Base-by-base conservation (phyloP, 768 basidiomycete genomes). In the Roridomyces roridus region DNA sequence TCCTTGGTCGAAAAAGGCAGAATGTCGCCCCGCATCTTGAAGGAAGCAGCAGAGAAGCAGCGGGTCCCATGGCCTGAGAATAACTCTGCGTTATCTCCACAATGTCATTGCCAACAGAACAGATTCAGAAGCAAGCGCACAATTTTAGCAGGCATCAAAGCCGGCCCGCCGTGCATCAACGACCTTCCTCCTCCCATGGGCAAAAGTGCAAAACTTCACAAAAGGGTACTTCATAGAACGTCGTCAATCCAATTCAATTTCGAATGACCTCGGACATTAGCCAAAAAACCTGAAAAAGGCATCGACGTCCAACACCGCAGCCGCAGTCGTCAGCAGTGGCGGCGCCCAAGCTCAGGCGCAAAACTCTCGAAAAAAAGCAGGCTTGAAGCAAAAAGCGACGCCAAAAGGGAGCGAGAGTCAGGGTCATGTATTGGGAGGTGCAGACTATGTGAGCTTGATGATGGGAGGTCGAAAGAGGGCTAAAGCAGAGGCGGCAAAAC, bases 371-470 rank as follows among this genome's bases (percentile, higher is more conserved):
- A 86, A 85, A 69, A 78, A 77, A 46, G 78, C 80, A 1, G 76
- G 67, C 5, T 63, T 84, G 47, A 85, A 84, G 63, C 74, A 71
- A 46, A 85, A 84, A 63, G 74, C 70, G 26, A 82, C 81, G 60
- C 65, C 71, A 14, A 62, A 66, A 39, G 59, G 56, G 47, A 64
- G 40, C 4, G 47, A 65, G 14, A 55, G 64, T 51, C 43, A 60
- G 14, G 77, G 72, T 0, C 80, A 68, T 48, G 80, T 92, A 3
- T 75, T 92, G 34, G 89, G 88, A 18, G 89, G 82, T 18, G 90
- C 87, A 26, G 91, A 93, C 70, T 93, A 92, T 66, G 85, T 93
- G 42, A 77, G 82, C 11, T 68, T 92, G 60, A 73, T 91, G 77
- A 77, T 86, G 78, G 89, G 90, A 17, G 78, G 89, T n/a, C 76